Conservation (phyloP, 129 eudicot species). For the Flaveria bidentis region DNA sequence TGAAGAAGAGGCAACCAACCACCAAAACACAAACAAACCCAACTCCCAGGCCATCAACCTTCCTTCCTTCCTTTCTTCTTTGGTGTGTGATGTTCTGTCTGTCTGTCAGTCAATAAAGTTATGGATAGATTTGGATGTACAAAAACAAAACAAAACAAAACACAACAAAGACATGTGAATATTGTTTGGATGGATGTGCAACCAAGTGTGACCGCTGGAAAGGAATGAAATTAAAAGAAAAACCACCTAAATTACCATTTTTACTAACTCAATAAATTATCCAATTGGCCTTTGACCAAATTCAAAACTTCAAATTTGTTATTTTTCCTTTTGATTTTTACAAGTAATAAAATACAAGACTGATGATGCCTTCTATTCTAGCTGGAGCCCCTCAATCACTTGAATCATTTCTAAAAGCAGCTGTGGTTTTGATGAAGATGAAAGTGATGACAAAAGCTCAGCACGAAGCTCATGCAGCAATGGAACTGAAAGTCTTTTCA, state of each 20-base stretch:
- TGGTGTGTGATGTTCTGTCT: too few species aligned
- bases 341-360: neutral
- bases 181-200: slow-evolving; percentile 58
- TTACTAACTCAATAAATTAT: too few species aligned
- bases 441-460: slow-evolving; percentile 45
- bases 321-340: neutral
- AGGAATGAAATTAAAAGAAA: too few species aligned
- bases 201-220: neutral
- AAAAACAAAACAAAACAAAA: neutral
- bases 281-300: too few species aligned
- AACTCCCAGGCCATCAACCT: too few species aligned
- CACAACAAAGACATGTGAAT: slow-evolving; percentile 77
- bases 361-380: neutral
- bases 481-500: slow-evolving; percentile 38
- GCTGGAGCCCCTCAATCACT: slow-evolving; percentile 19
- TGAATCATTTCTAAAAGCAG: slow-evolving; percentile 41
- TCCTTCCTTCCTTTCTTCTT: too few species aligned
- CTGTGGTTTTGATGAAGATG: slow-evolving; percentile 52
- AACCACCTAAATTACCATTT: too few species aligned
- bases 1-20: neutral
- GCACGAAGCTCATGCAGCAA: slow-evolving; percentile 45
- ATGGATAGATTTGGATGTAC: slow-evolving; percentile 22
- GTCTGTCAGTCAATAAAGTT: neutral
- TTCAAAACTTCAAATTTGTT: too few species aligned
- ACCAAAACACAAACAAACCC: slow-evolving; percentile 29